Evolutionary conservation across 176 grass and related monocot genomes (phyloP).

Genomic region (Paspalum notatum): DNA sequence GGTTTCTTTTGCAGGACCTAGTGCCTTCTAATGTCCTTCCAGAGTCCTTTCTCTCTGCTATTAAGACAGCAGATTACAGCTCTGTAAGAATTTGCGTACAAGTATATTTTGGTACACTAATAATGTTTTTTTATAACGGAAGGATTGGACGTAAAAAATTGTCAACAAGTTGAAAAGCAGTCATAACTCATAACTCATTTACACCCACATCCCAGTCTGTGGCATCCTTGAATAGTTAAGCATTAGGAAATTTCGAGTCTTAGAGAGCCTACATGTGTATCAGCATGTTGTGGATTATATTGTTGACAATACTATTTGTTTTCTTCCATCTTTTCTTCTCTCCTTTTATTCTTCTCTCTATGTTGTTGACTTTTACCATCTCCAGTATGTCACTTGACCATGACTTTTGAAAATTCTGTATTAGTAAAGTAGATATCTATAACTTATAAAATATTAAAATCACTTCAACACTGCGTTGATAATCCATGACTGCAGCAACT

Average conservation of each 20-base stretch:
- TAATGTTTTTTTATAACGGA: background rate
- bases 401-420: background rate
- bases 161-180: background rate
- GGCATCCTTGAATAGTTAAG: background rate
- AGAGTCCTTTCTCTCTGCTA: slow-evolving; percentile 67
- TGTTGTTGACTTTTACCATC: background rate
- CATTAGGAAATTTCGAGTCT: background rate
- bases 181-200: background rate
- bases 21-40: slow-evolving; percentile 71
- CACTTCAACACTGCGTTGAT: background rate
- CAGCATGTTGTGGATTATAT: background rate
- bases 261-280: background rate
- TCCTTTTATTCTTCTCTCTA: background rate
- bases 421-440: background rate
- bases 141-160: background rate
- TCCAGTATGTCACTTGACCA: background rate
- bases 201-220: background rate
- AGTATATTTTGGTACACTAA: slow-evolving; percentile 13
- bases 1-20: slow-evolving; percentile 68
- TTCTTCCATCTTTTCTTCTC: too few species aligned
- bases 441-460: slow-evolving; percentile 1
- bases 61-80: slow-evolving; percentile 93
- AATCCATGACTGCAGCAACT: slow-evolving; percentile 6
- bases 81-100: slow-evolving; percentile 71
- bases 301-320: slow-evolving; percentile 11